Percentiles rank a stretch among this genome's conserved stretches.
These are phyloP conservation scores for Spatholobus suberectus DNA, from an alignment of 306 rosid genomes.

Conservation along the genomic window DNA sequence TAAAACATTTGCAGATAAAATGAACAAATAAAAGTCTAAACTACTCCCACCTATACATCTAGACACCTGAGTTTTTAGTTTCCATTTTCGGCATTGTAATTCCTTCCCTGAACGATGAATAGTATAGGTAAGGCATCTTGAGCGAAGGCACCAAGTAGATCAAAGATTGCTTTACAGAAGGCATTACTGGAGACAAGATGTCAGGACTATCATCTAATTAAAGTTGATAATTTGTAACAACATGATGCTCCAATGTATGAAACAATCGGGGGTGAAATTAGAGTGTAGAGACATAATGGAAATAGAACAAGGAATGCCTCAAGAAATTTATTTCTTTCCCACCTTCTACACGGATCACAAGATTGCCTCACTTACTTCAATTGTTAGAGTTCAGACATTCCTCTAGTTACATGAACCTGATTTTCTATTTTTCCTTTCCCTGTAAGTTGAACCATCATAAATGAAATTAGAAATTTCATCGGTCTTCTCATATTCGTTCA, in stretches of 20 bases:
- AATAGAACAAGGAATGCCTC: neutral
- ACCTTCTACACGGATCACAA: neutral
- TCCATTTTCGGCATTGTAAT: neutral
- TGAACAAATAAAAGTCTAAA: neutral
- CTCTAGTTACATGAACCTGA: neutral
- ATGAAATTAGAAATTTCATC: neutral
- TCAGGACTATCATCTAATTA: neutral
- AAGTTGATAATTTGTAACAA: neutral
- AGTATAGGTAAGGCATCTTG: neutral
- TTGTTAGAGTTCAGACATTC: neutral
- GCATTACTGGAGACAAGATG: neutral
- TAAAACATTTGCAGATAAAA: neutral
- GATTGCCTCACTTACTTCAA: neutral
- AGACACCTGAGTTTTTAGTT: neutral
- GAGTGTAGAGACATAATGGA: neutral
- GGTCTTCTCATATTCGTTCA: neutral
- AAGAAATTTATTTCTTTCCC: neutral
- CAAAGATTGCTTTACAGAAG: neutral
- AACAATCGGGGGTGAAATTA: neutral
- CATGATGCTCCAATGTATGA: neutral
- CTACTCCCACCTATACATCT: neutral
- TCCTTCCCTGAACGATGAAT: neutral
- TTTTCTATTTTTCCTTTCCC: conserved; percentile 35
- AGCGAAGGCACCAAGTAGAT: neutral
- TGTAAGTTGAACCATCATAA: conserved; percentile 9